A percentile compares a stretch with the other conserved stretches of the same genome.
phyloP scores from a whole-genome alignment of 306 rosid species.

The Castanea crenata region DNA sequence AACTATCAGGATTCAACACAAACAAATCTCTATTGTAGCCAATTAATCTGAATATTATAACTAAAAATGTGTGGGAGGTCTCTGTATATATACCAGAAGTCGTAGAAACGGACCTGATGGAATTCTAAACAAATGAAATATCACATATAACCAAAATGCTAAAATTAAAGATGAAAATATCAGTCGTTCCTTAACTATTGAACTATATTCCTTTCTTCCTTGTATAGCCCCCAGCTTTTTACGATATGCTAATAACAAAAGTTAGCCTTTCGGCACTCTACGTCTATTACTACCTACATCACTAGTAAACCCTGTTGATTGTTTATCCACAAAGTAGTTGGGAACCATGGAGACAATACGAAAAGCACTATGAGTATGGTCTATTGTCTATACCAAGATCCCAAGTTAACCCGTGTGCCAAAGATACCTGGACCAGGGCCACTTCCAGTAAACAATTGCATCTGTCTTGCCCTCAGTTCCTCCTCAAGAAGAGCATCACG shows the following conservation, averaged over 20 bases:
- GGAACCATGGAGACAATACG: neutral
- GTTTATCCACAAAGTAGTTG: neutral
- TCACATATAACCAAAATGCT: neutral
- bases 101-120: neutral
- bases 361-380: neutral
- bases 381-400: neutral
- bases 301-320: neutral
- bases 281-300: neutral
- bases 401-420: conserved; percentile 8
- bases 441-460: conserved; percentile 13
- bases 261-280: neutral
- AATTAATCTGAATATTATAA: too few species aligned
- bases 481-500: conserved; percentile 6
- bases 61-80: neutral
- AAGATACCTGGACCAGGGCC: conserved; percentile 11
- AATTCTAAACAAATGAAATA: neutral
- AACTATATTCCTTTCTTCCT: too few species aligned
- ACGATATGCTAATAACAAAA: too few species aligned
- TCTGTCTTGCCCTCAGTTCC: conserved; percentile 19
- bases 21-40: neutral
- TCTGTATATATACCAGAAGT: neutral
- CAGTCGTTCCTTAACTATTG: neutral
- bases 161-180: neutral
- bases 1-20: neutral
- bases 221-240: too few species aligned